These are phyloP conservation scores for Sporothrix inflata DNA, from an alignment of 2,329 filamentous ascomycete species.

Conservation along the genomic window DNA sequence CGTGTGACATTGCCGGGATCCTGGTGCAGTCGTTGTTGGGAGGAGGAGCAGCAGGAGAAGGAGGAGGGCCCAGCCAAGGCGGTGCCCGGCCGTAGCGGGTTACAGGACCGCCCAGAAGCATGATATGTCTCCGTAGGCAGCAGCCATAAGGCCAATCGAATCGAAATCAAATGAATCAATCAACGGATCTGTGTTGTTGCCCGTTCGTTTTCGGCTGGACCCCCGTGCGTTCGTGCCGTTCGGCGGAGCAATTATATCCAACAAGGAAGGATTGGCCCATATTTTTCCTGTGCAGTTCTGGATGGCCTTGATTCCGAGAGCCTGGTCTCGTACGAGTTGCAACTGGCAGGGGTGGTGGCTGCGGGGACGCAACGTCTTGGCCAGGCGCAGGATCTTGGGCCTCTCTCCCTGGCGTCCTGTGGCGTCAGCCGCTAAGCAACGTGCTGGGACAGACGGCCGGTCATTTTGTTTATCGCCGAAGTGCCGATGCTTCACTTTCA, in stretches of 20 bases:
- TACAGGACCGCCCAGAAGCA: background rate
- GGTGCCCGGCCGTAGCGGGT: background rate
- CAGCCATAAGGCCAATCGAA: background rate
- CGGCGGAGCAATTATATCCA: slow-evolving; percentile 1
- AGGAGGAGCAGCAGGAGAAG: background rate
- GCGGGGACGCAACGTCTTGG: slow-evolving; percentile 4
- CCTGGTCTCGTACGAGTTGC: slow-evolving; percentile 23
- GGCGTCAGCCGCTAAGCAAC: background rate
- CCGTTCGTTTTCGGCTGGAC: slow-evolving; percentile 2
- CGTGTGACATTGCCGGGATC: background rate
- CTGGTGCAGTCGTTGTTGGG: background rate
- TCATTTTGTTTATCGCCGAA: background rate
- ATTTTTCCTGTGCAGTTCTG: background rate
- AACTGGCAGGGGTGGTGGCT: background rate
- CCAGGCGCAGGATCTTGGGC: background rate
- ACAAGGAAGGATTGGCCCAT: background rate
- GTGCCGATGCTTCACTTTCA: background rate
- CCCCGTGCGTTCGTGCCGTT: background rate
- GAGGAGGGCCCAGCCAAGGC: background rate
- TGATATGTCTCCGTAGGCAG: background rate
- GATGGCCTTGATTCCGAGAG: slow-evolving; percentile 15
- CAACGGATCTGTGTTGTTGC: background rate
- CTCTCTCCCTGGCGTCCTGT: background rate
- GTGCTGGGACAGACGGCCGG: background rate
- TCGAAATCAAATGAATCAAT: background rate